Conservation (phyloP, 129 eudicot genomes). For the Artemisia annua region DNA sequence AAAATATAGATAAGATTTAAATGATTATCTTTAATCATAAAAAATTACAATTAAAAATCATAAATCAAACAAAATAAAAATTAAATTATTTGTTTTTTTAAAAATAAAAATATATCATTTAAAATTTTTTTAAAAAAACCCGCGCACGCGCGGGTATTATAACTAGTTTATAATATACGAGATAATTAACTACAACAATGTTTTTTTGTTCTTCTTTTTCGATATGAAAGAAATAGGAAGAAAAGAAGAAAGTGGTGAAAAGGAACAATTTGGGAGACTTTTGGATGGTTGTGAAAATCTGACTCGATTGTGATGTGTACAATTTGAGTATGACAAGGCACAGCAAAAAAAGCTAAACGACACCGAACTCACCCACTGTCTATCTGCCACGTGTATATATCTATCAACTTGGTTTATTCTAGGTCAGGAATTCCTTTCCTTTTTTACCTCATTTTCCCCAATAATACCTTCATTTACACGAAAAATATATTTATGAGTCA, state of each 20-base stretch:
- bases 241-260: neutral
- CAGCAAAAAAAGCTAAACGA: conserved; percentile 24
- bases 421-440: conserved; percentile 26
- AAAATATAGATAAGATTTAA: too few relatives aligned
- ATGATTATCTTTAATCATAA: too few relatives aligned
- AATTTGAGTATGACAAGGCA: conserved; percentile 33
- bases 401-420: conserved; percentile 21
- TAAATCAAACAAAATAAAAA: too few relatives aligned
- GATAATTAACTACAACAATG: too few relatives aligned
- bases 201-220: neutral
- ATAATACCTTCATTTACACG: neutral
- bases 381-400: conserved; percentile 36
- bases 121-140: too few relatives aligned
- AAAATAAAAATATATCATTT: too few relatives aligned
- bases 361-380: conserved; percentile 17
- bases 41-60: too few relatives aligned
- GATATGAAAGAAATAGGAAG: neutral
- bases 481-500: neutral
- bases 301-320: conserved; percentile 48
- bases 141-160: too few relatives aligned
- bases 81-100: too few relatives aligned
- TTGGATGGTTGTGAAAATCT: conserved; percentile 36
- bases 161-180: too few relatives aligned
- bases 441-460: conserved; percentile 12
- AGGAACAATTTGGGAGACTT: conserved; percentile 13